phyloP scores from a whole-genome alignment of 1,139 yeast species.

The Schizosaccharomyces versatilis region DNA sequence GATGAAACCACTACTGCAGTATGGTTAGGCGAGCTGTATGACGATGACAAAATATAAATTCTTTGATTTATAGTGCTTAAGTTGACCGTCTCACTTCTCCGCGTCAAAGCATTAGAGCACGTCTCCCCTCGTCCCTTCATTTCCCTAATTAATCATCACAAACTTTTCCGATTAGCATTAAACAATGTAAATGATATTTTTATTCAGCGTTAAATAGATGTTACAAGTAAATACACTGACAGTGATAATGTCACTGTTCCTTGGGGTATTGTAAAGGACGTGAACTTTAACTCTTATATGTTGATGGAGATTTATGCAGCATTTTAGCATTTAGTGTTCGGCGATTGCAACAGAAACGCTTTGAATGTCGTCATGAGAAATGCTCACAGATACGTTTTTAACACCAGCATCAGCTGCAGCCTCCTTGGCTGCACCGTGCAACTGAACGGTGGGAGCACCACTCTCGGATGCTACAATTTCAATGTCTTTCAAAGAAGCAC shows the following conservation, averaged over 20 bases:
- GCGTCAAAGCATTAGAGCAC: too few species aligned
- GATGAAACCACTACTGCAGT: neutral
- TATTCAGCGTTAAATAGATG: too few species aligned
- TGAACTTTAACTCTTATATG: neutral
- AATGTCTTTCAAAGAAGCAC: constrained; percentile 77
- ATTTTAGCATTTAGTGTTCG: neutral
- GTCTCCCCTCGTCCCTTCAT: too few species aligned
- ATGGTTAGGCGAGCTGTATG: neutral
- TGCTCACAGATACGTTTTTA: constrained; percentile 56
- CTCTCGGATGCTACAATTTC: constrained; percentile 55
- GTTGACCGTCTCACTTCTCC: too few species aligned
- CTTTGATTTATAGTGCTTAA: neutral
- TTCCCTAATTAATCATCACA: too few species aligned
- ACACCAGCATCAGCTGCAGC: constrained; percentile 58
- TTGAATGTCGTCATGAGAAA: constrained; percentile 90
- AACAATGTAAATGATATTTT: too few species aligned
- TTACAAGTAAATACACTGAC: too few species aligned
- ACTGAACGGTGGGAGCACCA: constrained; percentile 63
- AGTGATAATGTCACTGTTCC: too few species aligned
- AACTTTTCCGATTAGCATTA: too few species aligned
- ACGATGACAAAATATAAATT: neutral
- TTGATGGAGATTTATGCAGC: neutral
- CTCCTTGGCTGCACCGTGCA: constrained; percentile 51
- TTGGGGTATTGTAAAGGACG: too few species aligned
- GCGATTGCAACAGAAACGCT: constrained; percentile 74